Percentiles rank a stretch among this genome's conserved stretches.
Evolutionary conservation across 2,329 filamentous ascomycete species (phyloP).

Genomic region (Fusarium lyarnte): DNA sequence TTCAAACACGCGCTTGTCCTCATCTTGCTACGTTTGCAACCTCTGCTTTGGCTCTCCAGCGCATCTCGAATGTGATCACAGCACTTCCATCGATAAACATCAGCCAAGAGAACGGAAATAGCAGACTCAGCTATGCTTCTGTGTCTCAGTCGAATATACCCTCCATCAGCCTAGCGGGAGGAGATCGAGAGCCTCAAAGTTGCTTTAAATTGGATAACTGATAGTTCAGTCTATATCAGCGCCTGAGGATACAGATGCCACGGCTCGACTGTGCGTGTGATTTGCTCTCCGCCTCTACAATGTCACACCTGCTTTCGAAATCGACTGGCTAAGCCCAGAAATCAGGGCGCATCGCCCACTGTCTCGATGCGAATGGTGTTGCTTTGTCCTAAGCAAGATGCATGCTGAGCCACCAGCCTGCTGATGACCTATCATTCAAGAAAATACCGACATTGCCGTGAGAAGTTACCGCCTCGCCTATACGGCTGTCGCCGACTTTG

Average conservation of each 20-base stretch:
- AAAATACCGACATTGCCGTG: neutral
- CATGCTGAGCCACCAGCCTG: constrained; percentile 20
- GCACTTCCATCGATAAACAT: constrained; percentile 4
- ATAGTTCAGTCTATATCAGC: constrained; percentile 29
- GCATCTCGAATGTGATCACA: constrained; percentile 13
- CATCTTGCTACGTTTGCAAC: constrained; percentile 23
- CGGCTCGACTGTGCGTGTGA: constrained; percentile 13
- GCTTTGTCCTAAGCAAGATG: constrained; percentile 29
- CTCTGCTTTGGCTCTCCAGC: constrained; percentile 20
- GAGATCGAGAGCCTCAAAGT: constrained; percentile 17
- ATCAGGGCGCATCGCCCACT: constrained; percentile 16
- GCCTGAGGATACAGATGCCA: constrained; percentile 12
- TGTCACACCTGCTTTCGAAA: constrained; percentile 14
- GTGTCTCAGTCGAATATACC: constrained; percentile 27
- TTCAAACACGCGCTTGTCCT: constrained; percentile 43
- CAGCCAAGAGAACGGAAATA: constrained; percentile 16
- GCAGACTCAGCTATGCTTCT: constrained; percentile 1
- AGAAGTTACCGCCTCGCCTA: constrained; percentile 15
- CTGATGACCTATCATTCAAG: constrained; percentile 17
- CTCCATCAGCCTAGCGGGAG: constrained; percentile 21
- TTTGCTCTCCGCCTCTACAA: constrained; percentile 14
- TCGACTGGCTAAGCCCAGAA: constrained; percentile 14
- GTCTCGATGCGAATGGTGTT: constrained; percentile 33
- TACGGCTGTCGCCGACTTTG: neutral
- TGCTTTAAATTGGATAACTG: constrained; percentile 14